A percentile compares a stretch with the other conserved stretches of the same genome.
Evolutionary conservation across 2,329 filamentous ascomycete species (phyloP).

Genomic region (Cladosporium colombiae): DNA sequence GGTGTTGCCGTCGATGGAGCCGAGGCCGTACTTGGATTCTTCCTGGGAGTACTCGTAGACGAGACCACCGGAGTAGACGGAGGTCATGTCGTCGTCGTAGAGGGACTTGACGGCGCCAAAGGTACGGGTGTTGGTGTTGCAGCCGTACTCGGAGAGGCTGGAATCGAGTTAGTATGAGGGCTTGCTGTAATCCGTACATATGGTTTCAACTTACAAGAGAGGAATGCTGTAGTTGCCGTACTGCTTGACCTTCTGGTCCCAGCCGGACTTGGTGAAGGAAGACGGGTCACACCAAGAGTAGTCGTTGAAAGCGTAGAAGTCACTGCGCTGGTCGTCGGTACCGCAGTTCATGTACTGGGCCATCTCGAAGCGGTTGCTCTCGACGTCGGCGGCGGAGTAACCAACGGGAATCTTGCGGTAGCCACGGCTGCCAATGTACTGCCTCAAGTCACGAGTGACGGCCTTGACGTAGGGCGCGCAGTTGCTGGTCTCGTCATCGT

Average conservation of each 20-base stretch:
- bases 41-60: conserved; percentile 94
- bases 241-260: conserved; percentile 85
- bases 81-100: conserved; percentile 80
- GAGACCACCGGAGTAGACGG: conserved; percentile 90
- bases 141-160: conserved; percentile 88
- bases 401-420: conserved; percentile 72
- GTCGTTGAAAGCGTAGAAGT: conserved; percentile 89
- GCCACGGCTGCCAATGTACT: conserved; percentile 72
- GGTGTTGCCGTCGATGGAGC: conserved; percentile 59
- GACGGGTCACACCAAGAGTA: conserved; percentile 82
- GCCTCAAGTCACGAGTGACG: conserved; percentile 77
- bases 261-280: conserved; percentile 70
- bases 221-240: conserved; percentile 85
- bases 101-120: conserved; percentile 79
- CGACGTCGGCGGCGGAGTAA: conserved; percentile 83
- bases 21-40: conserved; percentile 77
- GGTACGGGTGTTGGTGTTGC: conserved; percentile 75
- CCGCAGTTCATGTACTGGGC: conserved; percentile 95
- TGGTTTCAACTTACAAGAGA: conserved; percentile 60
- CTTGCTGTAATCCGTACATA: not conserved
- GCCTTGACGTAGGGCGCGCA: conserved; percentile 71
- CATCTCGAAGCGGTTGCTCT: conserved; percentile 81
- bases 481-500: conserved; percentile 61
- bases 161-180: conserved; percentile 21
- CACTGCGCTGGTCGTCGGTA: conserved; percentile 75